Evolutionary conservation across 2,329 filamentous ascomycete genomes (phyloP).

Genomic region (Colletotrichum spinosum): DNA sequence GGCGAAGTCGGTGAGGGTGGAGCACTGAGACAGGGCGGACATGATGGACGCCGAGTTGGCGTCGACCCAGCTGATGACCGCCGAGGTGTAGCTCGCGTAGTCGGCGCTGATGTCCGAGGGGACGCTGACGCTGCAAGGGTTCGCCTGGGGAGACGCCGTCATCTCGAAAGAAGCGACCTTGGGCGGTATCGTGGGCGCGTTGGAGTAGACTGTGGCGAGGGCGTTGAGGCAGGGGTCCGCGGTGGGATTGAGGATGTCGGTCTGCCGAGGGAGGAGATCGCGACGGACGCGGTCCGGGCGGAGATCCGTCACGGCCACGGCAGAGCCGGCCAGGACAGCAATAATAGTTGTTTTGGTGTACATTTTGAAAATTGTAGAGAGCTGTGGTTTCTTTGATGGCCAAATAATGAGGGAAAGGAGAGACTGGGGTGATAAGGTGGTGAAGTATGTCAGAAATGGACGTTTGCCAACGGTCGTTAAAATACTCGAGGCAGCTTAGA

Average conservation of each 20-base stretch:
- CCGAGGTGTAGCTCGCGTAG: constrained; percentile 39
- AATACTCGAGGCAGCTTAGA: not conserved
- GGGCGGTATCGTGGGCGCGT: constrained; percentile 41
- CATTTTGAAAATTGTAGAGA: constrained; percentile 39
- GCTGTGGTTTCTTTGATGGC: not conserved
- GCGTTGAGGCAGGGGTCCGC: constrained; percentile 37
- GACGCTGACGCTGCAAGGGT: constrained; percentile 42
- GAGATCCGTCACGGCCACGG: constrained; percentile 36
- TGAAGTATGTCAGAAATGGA: not conserved
- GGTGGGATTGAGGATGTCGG: constrained; percentile 23
- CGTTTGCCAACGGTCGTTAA: constrained; percentile 1
- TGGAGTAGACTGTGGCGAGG: constrained; percentile 38
- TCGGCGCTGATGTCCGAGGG: constrained; percentile 40
- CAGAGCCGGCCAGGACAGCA: constrained; percentile 40
- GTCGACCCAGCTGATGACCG: constrained; percentile 41
- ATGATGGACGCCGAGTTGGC: constrained; percentile 39
- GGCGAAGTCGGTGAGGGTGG: constrained; percentile 36
- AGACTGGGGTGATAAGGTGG: not conserved
- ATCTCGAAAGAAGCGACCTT: constrained; percentile 39
- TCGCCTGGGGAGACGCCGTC: constrained; percentile 35
- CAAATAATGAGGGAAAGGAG: not conserved
- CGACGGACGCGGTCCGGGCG: constrained; percentile 36
- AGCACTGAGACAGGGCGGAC: constrained; percentile 43
- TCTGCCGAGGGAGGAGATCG: constrained; percentile 42
- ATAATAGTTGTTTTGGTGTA: constrained; percentile 40